Evolutionary conservation across 2,329 filamentous ascomycete species (phyloP).

Genomic region (Mollisiaceae sp.): DNA sequence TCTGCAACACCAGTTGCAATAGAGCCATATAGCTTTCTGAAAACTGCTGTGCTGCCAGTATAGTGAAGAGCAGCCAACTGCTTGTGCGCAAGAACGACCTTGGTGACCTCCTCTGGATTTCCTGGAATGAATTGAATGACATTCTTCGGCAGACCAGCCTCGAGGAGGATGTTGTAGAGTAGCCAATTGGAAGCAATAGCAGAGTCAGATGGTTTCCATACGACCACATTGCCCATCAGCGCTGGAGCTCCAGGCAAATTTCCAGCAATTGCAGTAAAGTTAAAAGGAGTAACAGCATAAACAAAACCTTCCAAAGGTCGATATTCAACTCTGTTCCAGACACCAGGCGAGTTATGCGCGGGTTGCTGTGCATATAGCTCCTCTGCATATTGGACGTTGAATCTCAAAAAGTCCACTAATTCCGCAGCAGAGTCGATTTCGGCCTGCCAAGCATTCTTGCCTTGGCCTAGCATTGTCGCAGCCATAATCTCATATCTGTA

Average conservation of each 20-base stretch:
- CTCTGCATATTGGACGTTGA: slow-evolving; percentile 93
- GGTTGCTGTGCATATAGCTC: slow-evolving; percentile 90
- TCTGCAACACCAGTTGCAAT: slow-evolving; percentile 83
- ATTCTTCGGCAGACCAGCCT: slow-evolving; percentile 86
- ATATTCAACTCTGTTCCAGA: slow-evolving; percentile 93
- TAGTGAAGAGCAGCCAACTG: slow-evolving; percentile 93
- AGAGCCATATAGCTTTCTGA: slow-evolving; percentile 85
- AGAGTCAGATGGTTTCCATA: slow-evolving; percentile 95
- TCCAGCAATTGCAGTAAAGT: slow-evolving; percentile 93
- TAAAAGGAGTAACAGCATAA: slow-evolving; percentile 93
- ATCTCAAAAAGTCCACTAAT: slow-evolving; percentile 88
- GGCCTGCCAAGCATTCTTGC: slow-evolving; percentile 99
- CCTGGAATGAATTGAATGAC: slow-evolving; percentile 95
- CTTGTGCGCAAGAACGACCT: slow-evolving; percentile 74
- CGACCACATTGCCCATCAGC: slow-evolving; percentile 89
- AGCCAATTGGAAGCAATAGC: slow-evolving; percentile 92
- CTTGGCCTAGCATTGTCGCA: slow-evolving; percentile 92
- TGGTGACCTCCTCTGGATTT: slow-evolving; percentile 82
- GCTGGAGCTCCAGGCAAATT: slow-evolving; percentile 85
- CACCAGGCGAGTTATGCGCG: slow-evolving; percentile 77
- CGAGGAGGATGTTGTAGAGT: slow-evolving; percentile 85
- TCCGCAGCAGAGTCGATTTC: slow-evolving; percentile 97
- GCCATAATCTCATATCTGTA: slow-evolving; percentile 98
- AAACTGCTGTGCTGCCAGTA: slow-evolving; percentile 90
- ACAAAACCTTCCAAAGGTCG: slow-evolving; percentile 93